Evolutionary conservation across 352 stramenopile genomes (phyloP), one percentile per base, ranked within the genome.

Genomic region (Globisporangium echinulatum): DNA sequence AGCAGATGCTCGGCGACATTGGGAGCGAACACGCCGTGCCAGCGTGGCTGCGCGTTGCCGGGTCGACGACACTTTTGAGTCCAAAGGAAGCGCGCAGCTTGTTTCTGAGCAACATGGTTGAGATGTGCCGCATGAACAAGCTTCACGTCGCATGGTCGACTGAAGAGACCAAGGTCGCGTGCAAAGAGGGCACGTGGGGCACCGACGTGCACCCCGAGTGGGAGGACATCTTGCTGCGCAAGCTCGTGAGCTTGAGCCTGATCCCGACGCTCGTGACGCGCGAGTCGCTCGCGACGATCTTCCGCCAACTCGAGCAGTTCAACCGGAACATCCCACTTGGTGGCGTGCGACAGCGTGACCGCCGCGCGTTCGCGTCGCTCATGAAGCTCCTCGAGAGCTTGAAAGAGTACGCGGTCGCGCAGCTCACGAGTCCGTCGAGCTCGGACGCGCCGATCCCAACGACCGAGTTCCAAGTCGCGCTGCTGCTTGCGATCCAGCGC

Each of bases 111-210:
- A 95, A 95, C 54, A 72, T 95, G 71, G 85, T 95, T 54, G 85
- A 95, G 55, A 92, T 95, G 81, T 92, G 82, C 46, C 78, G 82
- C 7, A 89, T 93, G 79, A 95, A 93, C 72, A 92, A 93, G 61
- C 57, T 93, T 33, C 85, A 95, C 54, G 76, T 95, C 39, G 80
- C 81, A 7, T 93, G 82, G 85, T 95, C 85, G 37, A 93, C 85
- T 0, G 85, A 92, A 71, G 85, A 95, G 62, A 93, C 85, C 7
- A 82, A 77, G 62, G 74, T 93, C 60, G 85, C 74, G 1, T 95
- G 85, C 65, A 95, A 95, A 59, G 85, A 93, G 73, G 85, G 85
- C 49, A 91, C 78, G 4, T 95, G 85, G 85, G 74, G 74, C 6
- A 87, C 79, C 6, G 85, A 95, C 15, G 72, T 92, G 19, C 82